Conservation (phyloP, 352 stramenopile species). For the Pythium insidiosum region DNA sequence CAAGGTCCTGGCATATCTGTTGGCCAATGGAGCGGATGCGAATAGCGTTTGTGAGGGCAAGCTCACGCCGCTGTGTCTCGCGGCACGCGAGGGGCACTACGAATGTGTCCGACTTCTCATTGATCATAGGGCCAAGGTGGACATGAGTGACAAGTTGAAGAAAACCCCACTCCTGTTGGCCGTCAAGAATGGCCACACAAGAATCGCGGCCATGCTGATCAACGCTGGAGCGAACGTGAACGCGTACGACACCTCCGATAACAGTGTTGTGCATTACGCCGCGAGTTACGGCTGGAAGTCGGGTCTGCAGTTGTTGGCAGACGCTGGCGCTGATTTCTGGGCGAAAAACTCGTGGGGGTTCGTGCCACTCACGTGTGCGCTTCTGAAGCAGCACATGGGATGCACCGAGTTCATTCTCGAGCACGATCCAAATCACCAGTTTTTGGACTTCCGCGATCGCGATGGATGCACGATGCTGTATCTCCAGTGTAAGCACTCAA, state of each 20-base stretch:
- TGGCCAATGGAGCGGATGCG: constrained; percentile 40
- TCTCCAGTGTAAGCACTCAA: constrained; percentile 70
- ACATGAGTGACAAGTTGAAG: constrained; percentile 64
- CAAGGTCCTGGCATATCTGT: constrained; percentile 33
- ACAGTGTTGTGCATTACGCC: constrained; percentile 69
- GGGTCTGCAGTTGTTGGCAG: constrained; percentile 43
- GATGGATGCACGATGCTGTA: constrained; percentile 76
- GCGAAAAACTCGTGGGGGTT: constrained; percentile 68
- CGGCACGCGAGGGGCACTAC: constrained; percentile 44
- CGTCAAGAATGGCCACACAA: constrained; percentile 66
- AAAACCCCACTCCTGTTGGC: constrained; percentile 72
- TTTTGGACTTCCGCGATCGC: constrained; percentile 66
- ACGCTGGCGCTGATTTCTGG: constrained; percentile 58
- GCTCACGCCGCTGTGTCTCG: constrained; percentile 45
- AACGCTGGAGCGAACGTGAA: constrained; percentile 72
- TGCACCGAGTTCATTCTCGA: constrained; percentile 64
- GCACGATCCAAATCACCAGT: constrained; percentile 40
- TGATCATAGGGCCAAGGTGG: constrained; percentile 41
- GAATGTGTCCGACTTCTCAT: constrained; percentile 47
- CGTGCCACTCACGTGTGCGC: constrained; percentile 53
- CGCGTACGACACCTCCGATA: constrained; percentile 65
- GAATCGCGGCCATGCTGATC: constrained; percentile 41
- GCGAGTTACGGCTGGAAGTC: constrained; percentile 72
- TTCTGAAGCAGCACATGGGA: constrained; percentile 47
- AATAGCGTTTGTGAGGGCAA: constrained; percentile 48